Evolutionary conservation across 2,329 filamentous ascomycete genomes (phyloP).

Genomic region (Fusarium sp.): DNA sequence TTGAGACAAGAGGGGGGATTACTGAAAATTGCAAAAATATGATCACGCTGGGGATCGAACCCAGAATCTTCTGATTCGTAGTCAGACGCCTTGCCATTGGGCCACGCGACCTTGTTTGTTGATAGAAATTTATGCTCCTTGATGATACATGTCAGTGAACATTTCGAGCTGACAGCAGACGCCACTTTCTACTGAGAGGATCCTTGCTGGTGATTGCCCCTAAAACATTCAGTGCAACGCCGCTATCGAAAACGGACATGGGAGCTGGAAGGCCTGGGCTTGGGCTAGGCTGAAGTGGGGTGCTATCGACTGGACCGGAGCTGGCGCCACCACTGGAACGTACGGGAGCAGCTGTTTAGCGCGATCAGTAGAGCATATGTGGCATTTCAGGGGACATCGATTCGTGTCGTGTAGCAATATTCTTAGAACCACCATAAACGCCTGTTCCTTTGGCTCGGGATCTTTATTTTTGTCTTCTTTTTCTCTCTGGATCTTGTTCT

Average conservation of each 20-base stretch:
- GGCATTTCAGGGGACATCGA: constrained; percentile 48
- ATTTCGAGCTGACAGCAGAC: neutral
- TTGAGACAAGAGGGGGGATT: neutral
- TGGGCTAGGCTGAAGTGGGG: constrained; percentile 40
- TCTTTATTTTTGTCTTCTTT: constrained; percentile 39
- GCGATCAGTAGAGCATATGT: constrained; percentile 46
- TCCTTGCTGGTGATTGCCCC: constrained; percentile 41
- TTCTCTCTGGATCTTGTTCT: constrained; percentile 25
- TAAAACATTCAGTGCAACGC: constrained; percentile 40
- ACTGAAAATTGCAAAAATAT: neutral
- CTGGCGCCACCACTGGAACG: constrained; percentile 32
- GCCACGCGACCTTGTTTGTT: constrained; percentile 25
- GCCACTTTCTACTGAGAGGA: constrained; percentile 6
- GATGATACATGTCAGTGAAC: neutral
- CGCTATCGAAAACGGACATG: constrained; percentile 27
- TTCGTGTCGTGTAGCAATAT: constrained; percentile 33
- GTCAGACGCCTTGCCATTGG: constrained; percentile 47
- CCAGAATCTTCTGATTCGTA: constrained; percentile 48
- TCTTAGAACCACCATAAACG: constrained; percentile 42
- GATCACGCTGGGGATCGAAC: constrained; percentile 46
- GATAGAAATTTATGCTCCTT: rapidly evolving
- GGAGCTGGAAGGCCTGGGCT: constrained; percentile 30
- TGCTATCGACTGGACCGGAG: constrained; percentile 40
- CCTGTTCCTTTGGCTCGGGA: constrained; percentile 41
- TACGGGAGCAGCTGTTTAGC: constrained; percentile 37